Conservation (phyloP, 768 basidiomycete species). For the Daedaleopsis sinensis region DNA sequence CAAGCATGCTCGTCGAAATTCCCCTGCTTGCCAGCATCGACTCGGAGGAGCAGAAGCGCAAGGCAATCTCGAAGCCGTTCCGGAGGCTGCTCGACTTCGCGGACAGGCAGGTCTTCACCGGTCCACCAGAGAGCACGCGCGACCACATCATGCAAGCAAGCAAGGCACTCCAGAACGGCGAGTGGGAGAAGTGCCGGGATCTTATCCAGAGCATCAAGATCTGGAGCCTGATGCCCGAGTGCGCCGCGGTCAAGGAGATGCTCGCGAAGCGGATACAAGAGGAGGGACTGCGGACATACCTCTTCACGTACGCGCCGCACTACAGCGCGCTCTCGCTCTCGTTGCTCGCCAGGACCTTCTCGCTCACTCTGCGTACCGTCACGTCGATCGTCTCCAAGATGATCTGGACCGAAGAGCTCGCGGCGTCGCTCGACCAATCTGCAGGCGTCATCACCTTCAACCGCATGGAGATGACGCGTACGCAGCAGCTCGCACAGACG, state of each 20-base stretch:
- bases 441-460: constrained; percentile 92
- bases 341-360: constrained; percentile 87
- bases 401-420: constrained; percentile 97
- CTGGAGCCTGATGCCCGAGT: constrained; percentile 96
- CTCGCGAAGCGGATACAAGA: constrained; percentile 97
- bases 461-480: constrained; percentile 82
- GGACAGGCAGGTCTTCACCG: constrained; percentile 96
- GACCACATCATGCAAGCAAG: constrained; percentile 99
- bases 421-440: constrained; percentile 91
- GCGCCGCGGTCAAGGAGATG: constrained; percentile 88
- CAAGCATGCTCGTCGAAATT: constrained; percentile 98
- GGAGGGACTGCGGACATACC: constrained; percentile 93
- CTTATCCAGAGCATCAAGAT: constrained; percentile 96
- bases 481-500: constrained; percentile 87
- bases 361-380: constrained; percentile 76
- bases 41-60: constrained; percentile 90
- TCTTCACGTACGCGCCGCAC: constrained; percentile 96
- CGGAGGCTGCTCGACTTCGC: constrained; percentile 93
- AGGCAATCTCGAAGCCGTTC: constrained; percentile 96
- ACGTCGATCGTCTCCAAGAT: constrained; percentile 95
- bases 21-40: constrained; percentile 94
- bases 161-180: constrained; percentile 93
- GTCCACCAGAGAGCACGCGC: constrained; percentile 96
- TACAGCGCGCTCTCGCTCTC: constrained; percentile 91
- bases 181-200: constrained; percentile 96